Conservation (phyloP, 306 rosid genomes). For the Cucumis hystrix region DNA sequence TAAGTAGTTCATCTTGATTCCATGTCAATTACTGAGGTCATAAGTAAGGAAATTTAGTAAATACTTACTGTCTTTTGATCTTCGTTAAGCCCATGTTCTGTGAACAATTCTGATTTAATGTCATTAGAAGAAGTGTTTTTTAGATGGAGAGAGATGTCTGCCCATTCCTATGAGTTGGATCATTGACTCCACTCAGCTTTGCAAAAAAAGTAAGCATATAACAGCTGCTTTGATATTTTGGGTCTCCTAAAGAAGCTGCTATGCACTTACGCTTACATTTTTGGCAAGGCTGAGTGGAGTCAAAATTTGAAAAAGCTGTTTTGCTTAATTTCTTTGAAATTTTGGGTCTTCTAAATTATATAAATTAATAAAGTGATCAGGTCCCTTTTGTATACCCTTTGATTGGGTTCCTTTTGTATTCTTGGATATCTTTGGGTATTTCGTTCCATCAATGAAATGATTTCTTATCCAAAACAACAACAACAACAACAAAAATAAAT, state of each 20-base stretch:
- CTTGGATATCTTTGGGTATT: too few species aligned
- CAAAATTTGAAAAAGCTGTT: too few species aligned
- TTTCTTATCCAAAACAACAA: too few species aligned
- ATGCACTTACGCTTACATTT: too few species aligned
- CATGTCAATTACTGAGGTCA: background rate
- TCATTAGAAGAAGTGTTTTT: background rate
- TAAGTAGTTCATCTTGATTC: background rate
- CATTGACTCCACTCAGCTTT: background rate
- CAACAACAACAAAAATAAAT: too few species aligned
- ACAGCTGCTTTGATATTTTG: background rate
- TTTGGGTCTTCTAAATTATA: too few species aligned
- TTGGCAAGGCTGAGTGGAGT: too few species aligned
- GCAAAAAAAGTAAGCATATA: background rate
- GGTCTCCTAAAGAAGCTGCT: background rate
- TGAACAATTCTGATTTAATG: background rate
- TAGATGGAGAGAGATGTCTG: background rate
- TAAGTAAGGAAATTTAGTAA: background rate
- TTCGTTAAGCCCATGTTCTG: background rate
- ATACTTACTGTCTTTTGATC: background rate
- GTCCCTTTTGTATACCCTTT: too few species aligned
- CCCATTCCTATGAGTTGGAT: background rate
- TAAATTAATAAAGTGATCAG: too few species aligned
- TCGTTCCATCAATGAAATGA: too few species aligned
- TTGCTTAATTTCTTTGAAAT: too few species aligned
- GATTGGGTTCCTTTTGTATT: too few species aligned